Base-by-base conservation (phyloP, 2,329 filamentous ascomycete species). In the Salinomyces thailandicus region DNA sequence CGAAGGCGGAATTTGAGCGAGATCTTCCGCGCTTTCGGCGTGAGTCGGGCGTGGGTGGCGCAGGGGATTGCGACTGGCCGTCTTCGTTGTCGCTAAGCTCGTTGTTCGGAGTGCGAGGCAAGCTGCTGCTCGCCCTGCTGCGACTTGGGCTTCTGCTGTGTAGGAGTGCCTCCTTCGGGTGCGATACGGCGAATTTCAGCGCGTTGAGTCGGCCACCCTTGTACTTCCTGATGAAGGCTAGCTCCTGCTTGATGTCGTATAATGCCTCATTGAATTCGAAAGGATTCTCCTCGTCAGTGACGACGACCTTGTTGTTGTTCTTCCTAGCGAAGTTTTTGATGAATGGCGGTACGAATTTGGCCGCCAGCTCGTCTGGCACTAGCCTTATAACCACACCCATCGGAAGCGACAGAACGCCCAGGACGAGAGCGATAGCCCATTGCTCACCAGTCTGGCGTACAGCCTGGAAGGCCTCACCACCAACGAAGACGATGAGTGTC, bases 401-500 rank as follows among this genome's bases (percentile, higher is more conserved):
- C 0, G 86, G 85, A 18, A 96, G 76, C 13, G 89, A 94, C n/a
- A 93, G 62, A 46, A 81, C 68, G 19, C 87, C 86, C 24, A 93
- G 73, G 17, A 91, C 69, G 38, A 98, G 72, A 5, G 86, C 93
- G 48, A 91, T 81, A 5, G 69, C 87, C 91, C 89, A 96, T 57
- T 94, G 81, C 9, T 71, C 64, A n/a, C 73, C 73, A 13, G 77
- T 78, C 47, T 95, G 69, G 1, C 68, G 63, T 1, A 69, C 70
- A 42, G 93, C 85, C 33, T 75, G 74, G 67, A 96, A 93, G 2
- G 87, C 85, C 47, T 50, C 52, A 19, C 85, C 83, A 46, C 89
- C 89, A 34, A 94, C 75, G 52, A 84, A 91, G 51, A 95, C 74
- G 57, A 96, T 96, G 61, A 95, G 72, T 17, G 91, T 68, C 58